Evolutionary conservation across 495 filamentous ascomycete genomes (phyloP).

Genomic region (Neurospora sp.): DNA sequence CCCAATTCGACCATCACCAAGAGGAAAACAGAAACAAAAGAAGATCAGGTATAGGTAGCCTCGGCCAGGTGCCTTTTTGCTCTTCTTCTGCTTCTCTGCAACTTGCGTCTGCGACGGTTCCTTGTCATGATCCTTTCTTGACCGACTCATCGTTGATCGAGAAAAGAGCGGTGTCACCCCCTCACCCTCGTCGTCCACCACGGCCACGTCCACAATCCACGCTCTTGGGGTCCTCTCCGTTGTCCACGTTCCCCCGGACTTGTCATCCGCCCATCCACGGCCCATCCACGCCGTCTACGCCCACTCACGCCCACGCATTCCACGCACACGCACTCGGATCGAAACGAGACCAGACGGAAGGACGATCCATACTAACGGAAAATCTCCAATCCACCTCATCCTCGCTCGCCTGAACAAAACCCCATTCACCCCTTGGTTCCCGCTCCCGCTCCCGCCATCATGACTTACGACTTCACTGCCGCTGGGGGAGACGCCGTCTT

Average conservation of each 20-base stretch:
- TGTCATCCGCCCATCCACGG: not conserved
- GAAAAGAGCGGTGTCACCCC: conserved; percentile 31
- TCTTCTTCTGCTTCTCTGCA: not conserved
- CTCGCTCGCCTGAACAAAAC: conserved; percentile 6
- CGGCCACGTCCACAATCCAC: conserved; percentile 14
- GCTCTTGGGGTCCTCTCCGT: not conserved
- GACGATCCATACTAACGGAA: conserved; percentile 14
- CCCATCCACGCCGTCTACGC: not conserved
- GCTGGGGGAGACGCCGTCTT: conserved; percentile 40
- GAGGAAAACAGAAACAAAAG: not conserved
- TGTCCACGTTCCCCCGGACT: not conserved
- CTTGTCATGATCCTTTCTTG: conserved; percentile 25
- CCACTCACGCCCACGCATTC: not conserved
- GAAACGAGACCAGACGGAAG: not conserved
- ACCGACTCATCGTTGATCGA: conserved; percentile 22
- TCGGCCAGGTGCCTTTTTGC: not conserved
- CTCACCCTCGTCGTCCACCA: conserved; percentile 6
- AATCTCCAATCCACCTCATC: conserved; percentile 20
- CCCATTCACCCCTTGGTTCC: conserved; percentile 10
- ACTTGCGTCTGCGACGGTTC: not conserved
- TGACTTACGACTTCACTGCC: conserved; percentile 48
- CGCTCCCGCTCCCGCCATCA: conserved; percentile 26
- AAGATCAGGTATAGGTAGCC: not conserved
- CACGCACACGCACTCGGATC: not conserved
- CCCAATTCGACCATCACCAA: not conserved